Evolutionary conservation across 208 protist species (phyloP).

Genomic region (Trypanosoma mega): DNA sequence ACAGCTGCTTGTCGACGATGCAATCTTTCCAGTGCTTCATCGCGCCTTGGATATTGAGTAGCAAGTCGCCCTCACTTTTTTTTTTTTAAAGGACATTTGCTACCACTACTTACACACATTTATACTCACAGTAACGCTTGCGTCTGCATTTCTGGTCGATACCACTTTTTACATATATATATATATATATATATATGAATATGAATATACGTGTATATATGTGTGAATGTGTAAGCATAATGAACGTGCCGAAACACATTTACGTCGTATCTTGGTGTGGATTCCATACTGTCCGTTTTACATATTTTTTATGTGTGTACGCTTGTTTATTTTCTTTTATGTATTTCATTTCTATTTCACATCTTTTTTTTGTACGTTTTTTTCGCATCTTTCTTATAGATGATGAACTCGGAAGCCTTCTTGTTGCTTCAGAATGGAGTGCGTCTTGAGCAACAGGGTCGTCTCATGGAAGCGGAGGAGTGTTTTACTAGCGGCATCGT

Average conservation of each 20-base stretch:
- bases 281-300: conserved; percentile 17
- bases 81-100: no score
- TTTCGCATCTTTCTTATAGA: background rate
- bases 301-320: conserved; percentile 19
- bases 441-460: conserved; percentile 39
- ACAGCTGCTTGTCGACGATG: conserved; percentile 59
- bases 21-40: conserved; percentile 69
- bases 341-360: conserved; percentile 7
- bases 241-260: no score
- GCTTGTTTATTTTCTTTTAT: conserved; percentile 22
- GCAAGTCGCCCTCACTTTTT: background rate
- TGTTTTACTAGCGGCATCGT: conserved; percentile 61
- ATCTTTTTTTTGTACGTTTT: background rate
- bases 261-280: no score
- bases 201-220: no score
- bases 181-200: background rate
- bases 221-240: no score
- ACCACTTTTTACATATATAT: background rate
- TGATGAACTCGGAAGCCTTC: conserved; percentile 16
- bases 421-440: conserved; percentile 52
- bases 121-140: no score
- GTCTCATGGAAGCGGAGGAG: conserved; percentile 69
- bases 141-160: no score
- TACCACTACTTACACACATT: no score
- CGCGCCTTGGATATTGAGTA: conserved; percentile 80